These are phyloP conservation scores for Bacidia gigantensis DNA, from an alignment of 495 filamentous ascomycete genomes.

Conservation along the genomic window DNA sequence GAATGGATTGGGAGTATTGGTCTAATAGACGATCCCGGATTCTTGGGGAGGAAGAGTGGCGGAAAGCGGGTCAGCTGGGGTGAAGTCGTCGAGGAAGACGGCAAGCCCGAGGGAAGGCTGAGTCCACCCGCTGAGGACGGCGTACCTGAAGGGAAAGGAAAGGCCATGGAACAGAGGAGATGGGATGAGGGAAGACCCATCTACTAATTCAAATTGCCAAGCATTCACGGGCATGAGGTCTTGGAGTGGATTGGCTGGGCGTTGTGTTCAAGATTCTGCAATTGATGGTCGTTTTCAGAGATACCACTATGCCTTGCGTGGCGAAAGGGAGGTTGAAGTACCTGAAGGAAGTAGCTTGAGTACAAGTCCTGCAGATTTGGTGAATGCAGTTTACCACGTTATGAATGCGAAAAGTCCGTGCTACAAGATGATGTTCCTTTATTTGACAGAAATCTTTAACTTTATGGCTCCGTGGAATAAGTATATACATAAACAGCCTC, in stretches of 20 bases:
- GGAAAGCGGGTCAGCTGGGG: slow-evolving; percentile 23
- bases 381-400: too few species aligned
- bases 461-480: too few species aligned
- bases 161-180: slow-evolving; percentile 27
- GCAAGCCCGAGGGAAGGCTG: slow-evolving; percentile 76
- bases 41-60: slow-evolving; percentile 13
- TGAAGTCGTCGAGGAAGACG: slow-evolving; percentile 40
- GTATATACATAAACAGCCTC: too few species aligned
- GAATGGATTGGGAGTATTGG: slow-evolving; percentile 76
- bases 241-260: too few species aligned
- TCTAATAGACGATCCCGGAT: slow-evolving; percentile 22
- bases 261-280: too few species aligned
- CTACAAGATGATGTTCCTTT: too few species aligned
- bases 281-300: neutral
- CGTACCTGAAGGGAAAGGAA: slow-evolving; percentile 14
- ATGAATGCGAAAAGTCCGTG: too few species aligned
- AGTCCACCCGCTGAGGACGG: slow-evolving; percentile 21
- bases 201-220: slow-evolving; percentile 30
- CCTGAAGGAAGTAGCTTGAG: neutral
- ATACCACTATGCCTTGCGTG: neutral
- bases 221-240: too few species aligned
- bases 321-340: neutral
- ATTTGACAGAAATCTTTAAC: too few species aligned
- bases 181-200: slow-evolving; percentile 55
- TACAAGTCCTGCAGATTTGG: neutral